phyloP scores from a whole-genome alignment of 1,139 yeast genomes.

The Candida sanyaensis region DNA sequence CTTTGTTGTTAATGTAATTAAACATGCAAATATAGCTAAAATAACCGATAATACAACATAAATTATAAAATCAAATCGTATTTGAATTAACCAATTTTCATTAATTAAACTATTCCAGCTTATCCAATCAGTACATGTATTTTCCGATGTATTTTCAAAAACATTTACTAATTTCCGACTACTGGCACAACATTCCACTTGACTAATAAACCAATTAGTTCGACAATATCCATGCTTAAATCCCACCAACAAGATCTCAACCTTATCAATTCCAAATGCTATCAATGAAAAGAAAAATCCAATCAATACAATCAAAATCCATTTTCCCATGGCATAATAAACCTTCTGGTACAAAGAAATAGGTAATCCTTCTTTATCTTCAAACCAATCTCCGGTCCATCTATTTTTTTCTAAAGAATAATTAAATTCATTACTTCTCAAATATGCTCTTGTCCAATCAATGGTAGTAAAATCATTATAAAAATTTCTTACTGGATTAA shows the following conservation, averaged over 20 bases:
- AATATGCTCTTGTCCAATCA: constrained; percentile 63
- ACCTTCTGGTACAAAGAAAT: constrained; percentile 27
- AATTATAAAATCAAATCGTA: constrained; percentile 34
- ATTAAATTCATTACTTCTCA: constrained; percentile 48
- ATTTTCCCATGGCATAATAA: constrained; percentile 36
- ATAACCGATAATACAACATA: constrained; percentile 43
- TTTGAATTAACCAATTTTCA: constrained; percentile 18
- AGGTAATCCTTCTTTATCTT: neutral
- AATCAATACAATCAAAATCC: constrained; percentile 53
- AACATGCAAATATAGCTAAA: constrained; percentile 50
- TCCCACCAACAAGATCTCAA: constrained; percentile 54
- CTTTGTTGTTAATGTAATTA: constrained; percentile 51
- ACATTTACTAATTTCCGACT: constrained; percentile 16
- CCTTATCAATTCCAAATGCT: constrained; percentile 53
- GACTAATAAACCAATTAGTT: constrained; percentile 47
- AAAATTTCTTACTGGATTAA: constrained; percentile 32
- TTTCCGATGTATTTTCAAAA: constrained; percentile 24
- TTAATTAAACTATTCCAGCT: constrained; percentile 44
- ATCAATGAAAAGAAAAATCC: constrained; percentile 52
- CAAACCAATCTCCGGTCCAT: constrained; percentile 11
- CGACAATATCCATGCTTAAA: constrained; percentile 57
- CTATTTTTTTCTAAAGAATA: constrained; percentile 29
- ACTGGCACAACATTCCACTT: constrained; percentile 44
- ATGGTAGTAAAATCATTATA: constrained; percentile 70
- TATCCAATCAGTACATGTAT: constrained; percentile 34